phyloP scores from a whole-genome alignment of 495 filamentous ascomycete genomes.

The Copromyces sp. region DNA sequence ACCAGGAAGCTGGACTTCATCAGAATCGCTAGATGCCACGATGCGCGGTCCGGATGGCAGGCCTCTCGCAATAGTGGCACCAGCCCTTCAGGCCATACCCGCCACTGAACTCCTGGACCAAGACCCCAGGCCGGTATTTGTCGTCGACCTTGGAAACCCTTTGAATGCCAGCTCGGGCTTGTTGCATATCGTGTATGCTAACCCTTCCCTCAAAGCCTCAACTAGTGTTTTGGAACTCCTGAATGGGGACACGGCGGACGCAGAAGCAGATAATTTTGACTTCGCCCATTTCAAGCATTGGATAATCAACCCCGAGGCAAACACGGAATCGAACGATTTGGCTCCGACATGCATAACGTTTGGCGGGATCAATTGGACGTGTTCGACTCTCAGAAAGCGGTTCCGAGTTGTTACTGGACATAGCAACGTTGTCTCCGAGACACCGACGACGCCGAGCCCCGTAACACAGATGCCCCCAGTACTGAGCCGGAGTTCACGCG shows the following conservation, averaged over 20 bases:
- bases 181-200: slow-evolving; percentile 49
- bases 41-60: slow-evolving; percentile 34
- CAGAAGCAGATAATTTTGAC: slow-evolving; percentile 22
- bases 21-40: slow-evolving; percentile 24
- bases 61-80: slow-evolving; percentile 27
- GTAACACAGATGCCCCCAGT: slow-evolving; percentile 16
- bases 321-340: slow-evolving; percentile 36
- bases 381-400: slow-evolving; percentile 50
- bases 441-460: slow-evolving; percentile 27
- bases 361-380: slow-evolving; percentile 51
- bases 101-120: slow-evolving; percentile 56
- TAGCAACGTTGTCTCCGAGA: slow-evolving; percentile 15
- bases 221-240: slow-evolving; percentile 40
- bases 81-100: slow-evolving; percentile 46
- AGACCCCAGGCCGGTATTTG: slow-evolving; percentile 57
- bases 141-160: slow-evolving; percentile 49
- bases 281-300: slow-evolving; percentile 53
- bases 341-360: slow-evolving; percentile 41
- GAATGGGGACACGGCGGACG: slow-evolving; percentile 30
- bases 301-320: slow-evolving; percentile 41
- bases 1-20: slow-evolving; percentile 35
- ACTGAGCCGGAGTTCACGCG: slow-evolving; percentile 15
- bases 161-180: slow-evolving; percentile 40
- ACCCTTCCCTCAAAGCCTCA: slow-evolving; percentile 44
- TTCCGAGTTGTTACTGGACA: slow-evolving; percentile 51